phyloP scores from a whole-genome alignment of 2,329 filamentous ascomycete species.

The Coniochaeta sp. region DNA sequence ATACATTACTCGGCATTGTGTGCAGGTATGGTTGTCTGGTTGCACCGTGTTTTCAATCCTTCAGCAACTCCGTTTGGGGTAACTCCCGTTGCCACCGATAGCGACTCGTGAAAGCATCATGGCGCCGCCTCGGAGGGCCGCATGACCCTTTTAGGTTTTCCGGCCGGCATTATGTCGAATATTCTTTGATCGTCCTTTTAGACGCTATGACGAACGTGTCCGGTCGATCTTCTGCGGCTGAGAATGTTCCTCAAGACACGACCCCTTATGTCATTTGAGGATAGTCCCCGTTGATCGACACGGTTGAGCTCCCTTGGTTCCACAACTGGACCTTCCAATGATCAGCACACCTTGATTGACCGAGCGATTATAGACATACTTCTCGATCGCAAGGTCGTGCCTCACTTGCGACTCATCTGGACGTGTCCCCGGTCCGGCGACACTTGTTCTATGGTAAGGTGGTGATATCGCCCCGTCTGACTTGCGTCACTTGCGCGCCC shows the following conservation, averaged over 20 bases:
- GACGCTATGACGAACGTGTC: neutral
- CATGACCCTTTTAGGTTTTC: neutral
- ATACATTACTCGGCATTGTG: neutral
- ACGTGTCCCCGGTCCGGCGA: neutral
- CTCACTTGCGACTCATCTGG: neutral
- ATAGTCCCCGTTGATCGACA: neutral
- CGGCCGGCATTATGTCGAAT: neutral
- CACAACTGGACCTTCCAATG: neutral
- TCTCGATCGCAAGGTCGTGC: neutral
- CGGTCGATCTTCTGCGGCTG: conserved; percentile 1
- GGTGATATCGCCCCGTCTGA: neutral
- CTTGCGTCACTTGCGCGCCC: neutral
- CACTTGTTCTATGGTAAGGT: neutral
- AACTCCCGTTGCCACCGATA: too few species aligned
- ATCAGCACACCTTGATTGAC: neutral
- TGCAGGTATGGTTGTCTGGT: neutral
- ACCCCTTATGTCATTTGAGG: neutral
- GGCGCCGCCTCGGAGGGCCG: too few species aligned
- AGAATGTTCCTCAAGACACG: neutral
- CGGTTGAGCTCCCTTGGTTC: neutral
- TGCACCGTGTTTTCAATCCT: neutral
- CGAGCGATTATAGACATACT: neutral
- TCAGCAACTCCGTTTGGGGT: neutral
- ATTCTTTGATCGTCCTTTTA: neutral
- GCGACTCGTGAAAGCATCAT: neutral